These are phyloP conservation scores for Oryza coarctata DNA, from an alignment of 176 grass and related monocot genomes.

Conservation along the genomic window DNA sequence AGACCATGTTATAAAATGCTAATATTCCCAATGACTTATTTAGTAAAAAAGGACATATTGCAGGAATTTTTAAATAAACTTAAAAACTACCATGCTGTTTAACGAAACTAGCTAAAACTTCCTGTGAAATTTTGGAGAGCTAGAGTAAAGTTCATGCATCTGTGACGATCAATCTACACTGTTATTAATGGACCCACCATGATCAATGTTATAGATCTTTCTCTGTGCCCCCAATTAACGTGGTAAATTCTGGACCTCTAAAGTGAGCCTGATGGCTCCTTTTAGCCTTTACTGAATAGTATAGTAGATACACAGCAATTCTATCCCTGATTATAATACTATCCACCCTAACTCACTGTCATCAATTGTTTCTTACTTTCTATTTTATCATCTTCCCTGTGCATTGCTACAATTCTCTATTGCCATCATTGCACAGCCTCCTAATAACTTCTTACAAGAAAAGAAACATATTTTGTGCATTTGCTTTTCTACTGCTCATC, in stretches of 20 bases:
- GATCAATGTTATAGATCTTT: not conserved
- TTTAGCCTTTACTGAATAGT: not conserved
- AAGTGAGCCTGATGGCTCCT: not conserved
- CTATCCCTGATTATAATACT: not conserved
- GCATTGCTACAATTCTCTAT: not conserved
- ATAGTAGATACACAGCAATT: not conserved
- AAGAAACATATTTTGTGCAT: not conserved
- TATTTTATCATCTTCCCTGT: constrained; percentile 2
- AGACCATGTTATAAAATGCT: not conserved
- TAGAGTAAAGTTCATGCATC: not conserved
- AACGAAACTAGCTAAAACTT: not conserved
- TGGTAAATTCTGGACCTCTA: not conserved
- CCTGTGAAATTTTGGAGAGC: not conserved
- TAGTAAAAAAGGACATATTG: not conserved
- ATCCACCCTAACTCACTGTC: not conserved
- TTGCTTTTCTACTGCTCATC: not conserved
- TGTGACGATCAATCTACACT: not conserved
- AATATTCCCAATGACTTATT: constrained; percentile 3
- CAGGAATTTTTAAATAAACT: not conserved
- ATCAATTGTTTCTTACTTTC: constrained; percentile 10
- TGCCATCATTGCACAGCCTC: not conserved
- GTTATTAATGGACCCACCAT: not conserved
- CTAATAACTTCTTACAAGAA: not conserved
- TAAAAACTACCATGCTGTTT: not conserved
- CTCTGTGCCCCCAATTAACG: not conserved